phyloP scores from a whole-genome alignment of 495 filamentous ascomycete genomes.

The Parmelia sp. region DNA sequence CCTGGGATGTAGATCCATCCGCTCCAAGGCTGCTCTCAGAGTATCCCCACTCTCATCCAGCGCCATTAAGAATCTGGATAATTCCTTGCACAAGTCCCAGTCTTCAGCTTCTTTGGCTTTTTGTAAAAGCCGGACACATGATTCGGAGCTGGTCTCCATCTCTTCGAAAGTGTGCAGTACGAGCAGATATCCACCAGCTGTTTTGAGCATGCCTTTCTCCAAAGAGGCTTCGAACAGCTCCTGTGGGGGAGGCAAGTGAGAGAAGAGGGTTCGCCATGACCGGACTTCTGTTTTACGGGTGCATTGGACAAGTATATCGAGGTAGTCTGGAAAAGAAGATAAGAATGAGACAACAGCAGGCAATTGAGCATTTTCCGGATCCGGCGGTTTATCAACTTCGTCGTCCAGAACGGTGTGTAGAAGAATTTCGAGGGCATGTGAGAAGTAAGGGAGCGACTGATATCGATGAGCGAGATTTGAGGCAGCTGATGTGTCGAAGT shows the following conservation, averaged over 20 bases:
- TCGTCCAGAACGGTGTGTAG: constrained; percentile 92
- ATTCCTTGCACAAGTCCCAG: constrained; percentile 95
- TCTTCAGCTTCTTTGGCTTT: constrained; percentile 77
- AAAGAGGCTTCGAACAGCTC: constrained; percentile 90
- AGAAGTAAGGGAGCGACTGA: constrained; percentile 78
- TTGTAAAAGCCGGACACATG: constrained; percentile 75
- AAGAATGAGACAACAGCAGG: constrained; percentile 85
- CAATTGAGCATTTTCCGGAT: constrained; percentile 66
- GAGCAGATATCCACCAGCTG: constrained; percentile 92
- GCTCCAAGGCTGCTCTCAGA: constrained; percentile 67
- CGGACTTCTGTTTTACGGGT: constrained; percentile 95
- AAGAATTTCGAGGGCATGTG: constrained; percentile 86
- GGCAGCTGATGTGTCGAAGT: constrained; percentile 66
- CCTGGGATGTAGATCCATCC: constrained; percentile 45
- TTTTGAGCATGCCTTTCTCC: constrained; percentile 77
- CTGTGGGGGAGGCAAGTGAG: constrained; percentile 79
- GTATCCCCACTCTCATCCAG: constrained; percentile 82
- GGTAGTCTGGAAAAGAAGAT: constrained; percentile 79
- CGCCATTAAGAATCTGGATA: constrained; percentile 87
- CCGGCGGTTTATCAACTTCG: constrained; percentile 71
- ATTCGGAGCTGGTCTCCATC: constrained; percentile 65
- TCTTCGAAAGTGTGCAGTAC: constrained; percentile 84
- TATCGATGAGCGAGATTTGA: constrained; percentile 74
- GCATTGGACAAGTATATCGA: constrained; percentile 95
- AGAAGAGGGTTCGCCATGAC: constrained; percentile 90